These are phyloP conservation scores for Pezicula radicicola DNA, from an alignment of 2,329 filamentous ascomycete species.

Conservation along the genomic window DNA sequence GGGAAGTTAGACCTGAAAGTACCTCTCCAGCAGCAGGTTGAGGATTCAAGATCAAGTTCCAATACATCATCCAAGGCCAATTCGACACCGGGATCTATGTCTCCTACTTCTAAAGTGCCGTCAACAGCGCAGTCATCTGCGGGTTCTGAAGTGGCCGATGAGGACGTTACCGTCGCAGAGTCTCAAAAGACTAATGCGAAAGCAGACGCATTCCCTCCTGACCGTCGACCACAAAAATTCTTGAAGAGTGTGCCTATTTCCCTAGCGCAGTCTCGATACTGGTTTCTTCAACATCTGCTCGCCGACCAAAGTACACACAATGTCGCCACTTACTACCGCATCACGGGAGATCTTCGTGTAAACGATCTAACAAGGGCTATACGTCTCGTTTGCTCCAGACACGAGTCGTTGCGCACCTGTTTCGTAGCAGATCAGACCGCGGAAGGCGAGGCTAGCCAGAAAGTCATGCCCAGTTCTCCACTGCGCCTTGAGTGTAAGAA, in stretches of 20 bases:
- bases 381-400: constrained; percentile 21
- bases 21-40: neutral
- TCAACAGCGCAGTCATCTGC: neutral
- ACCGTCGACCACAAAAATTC: neutral
- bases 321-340: constrained; percentile 27
- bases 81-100: neutral
- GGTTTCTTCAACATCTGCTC: constrained; percentile 32
- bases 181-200: neutral
- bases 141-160: neutral
- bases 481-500: constrained; percentile 8
- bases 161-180: neutral
- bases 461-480: too few species aligned
- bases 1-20: neutral
- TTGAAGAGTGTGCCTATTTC: constrained; percentile 29
- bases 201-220: neutral
- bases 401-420: constrained; percentile 32
- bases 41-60: neutral
- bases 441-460: too few species aligned
- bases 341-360: constrained; percentile 30
- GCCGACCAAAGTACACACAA: constrained; percentile 38
- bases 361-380: constrained; percentile 31
- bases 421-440: constrained; percentile 14
- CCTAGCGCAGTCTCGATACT: constrained; percentile 37
- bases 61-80: neutral
- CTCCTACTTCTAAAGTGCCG: neutral